Conservation (phyloP, 208 protist genomes). For the Acanthamoeba healyi region DNA sequence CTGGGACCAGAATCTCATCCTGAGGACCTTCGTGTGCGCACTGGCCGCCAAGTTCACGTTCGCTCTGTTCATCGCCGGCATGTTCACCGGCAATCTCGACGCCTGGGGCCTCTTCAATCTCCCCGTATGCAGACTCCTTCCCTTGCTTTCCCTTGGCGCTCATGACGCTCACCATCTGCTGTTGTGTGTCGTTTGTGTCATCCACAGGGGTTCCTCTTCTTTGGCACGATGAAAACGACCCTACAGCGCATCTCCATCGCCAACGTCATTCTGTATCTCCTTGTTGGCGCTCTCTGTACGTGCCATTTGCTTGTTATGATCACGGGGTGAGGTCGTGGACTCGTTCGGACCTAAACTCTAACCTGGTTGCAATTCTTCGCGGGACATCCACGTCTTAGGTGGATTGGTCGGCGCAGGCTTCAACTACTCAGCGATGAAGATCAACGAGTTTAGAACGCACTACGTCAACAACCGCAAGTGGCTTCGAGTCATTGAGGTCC, state of each 20-base stretch:
- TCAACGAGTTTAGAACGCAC: slow-evolving; percentile 3
- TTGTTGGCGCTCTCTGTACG: background rate
- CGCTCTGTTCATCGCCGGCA: slow-evolving; percentile 9
- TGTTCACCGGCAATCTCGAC: slow-evolving; percentile 26
- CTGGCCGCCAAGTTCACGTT: slow-evolving; percentile 42
- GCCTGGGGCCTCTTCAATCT: slow-evolving; percentile 12
- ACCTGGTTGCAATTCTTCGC: too few relatives aligned
- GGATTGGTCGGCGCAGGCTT: background rate
- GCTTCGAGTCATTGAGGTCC: slow-evolving; percentile 21
- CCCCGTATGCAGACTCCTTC: background rate
- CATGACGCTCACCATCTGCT: background rate
- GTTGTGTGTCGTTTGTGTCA: background rate
- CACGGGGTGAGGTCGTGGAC: too few relatives aligned
- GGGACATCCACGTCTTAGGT: background rate
- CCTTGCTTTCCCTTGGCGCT: background rate
- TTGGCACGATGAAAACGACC: background rate
- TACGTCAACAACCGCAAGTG: slow-evolving; percentile 47
- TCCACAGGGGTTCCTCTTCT: background rate
- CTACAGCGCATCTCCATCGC: background rate
- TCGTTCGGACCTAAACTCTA: too few relatives aligned
- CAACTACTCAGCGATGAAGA: slow-evolving; percentile 31
- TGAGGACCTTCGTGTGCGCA: slow-evolving; percentile 21
- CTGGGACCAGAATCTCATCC: slow-evolving; percentile 31
- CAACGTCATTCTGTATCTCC: background rate
- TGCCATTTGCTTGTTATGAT: too few relatives aligned